Evolutionary conservation across 345 rosid species (phyloP).

Genomic region (Lepidium sativum): DNA sequence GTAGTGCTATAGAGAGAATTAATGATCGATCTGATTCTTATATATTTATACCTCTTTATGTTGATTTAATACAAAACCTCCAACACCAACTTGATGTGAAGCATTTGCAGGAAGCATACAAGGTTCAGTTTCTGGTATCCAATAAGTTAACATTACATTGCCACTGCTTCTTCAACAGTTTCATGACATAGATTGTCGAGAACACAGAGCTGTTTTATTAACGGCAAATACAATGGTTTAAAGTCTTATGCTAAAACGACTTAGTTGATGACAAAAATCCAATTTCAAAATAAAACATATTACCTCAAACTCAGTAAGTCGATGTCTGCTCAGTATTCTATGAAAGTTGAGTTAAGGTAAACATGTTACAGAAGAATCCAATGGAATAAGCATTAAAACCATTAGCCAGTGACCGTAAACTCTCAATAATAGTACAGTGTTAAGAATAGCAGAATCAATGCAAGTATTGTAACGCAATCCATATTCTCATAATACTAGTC

Average conservation of each 20-base stretch:
- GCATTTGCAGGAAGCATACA: too few species aligned
- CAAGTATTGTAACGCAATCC: neutral
- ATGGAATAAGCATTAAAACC: neutral
- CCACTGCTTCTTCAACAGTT: slow-evolving; percentile 95
- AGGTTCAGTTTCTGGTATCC: slow-evolving; percentile 96
- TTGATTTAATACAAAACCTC: slow-evolving; percentile 81
- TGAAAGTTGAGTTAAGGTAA: slow-evolving; percentile 37
- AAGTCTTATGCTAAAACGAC: neutral
- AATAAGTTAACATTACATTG: slow-evolving; percentile 95
- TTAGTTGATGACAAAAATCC: neutral
- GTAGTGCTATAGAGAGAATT: too few species aligned
- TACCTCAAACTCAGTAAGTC: slow-evolving; percentile 94
- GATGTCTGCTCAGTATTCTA: slow-evolving; percentile 84
- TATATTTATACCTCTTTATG: slow-evolving; percentile 51
- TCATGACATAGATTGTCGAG: slow-evolving; percentile 98
- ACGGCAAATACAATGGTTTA: neutral
- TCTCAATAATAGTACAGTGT: neutral
- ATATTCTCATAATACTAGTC: neutral
- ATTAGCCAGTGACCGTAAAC: neutral
- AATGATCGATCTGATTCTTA: neutral
- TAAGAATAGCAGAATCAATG: neutral
- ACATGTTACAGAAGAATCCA: neutral
- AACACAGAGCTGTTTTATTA: slow-evolving; percentile 74
- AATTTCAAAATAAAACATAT: neutral
- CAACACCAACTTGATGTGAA: slow-evolving; percentile 95